Conservation (phyloP, 2,329 filamentous ascomycete species). For the Zarea fungicola region DNA sequence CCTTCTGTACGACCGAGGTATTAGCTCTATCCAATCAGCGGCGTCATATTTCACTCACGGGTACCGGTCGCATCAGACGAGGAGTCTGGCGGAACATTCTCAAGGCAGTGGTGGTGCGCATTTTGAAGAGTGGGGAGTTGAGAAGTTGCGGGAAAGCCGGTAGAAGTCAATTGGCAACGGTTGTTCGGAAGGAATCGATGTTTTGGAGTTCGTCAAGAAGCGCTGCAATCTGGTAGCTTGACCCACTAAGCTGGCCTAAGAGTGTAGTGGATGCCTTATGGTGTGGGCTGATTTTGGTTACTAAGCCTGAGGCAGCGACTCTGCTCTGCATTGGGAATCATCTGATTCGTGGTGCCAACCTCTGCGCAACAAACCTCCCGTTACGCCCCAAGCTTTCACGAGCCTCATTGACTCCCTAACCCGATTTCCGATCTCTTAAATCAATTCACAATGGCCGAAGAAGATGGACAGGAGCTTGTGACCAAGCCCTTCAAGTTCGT, state of each 20-base stretch:
- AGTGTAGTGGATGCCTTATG: constrained; percentile 27
- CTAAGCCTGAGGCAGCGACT: constrained; percentile 35
- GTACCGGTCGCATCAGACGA: constrained; percentile 65
- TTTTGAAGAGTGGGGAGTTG: constrained; percentile 36
- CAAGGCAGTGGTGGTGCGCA: constrained; percentile 62
- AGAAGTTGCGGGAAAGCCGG: constrained; percentile 24
- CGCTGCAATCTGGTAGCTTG: constrained; percentile 26
- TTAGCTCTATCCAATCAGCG: constrained; percentile 21
- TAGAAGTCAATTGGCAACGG: constrained; percentile 11
- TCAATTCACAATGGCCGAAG: constrained; percentile 76
- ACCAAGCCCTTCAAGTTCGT: constrained; percentile 99
- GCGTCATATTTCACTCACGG: constrained; percentile 47
- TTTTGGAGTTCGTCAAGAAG: constrained; percentile 28
- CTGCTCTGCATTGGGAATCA: constrained; percentile 32
- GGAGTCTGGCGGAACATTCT: constrained; percentile 62
- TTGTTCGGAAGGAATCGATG: constrained; percentile 12
- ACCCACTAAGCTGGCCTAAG: constrained; percentile 25
- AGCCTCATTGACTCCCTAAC: constrained; percentile 28
- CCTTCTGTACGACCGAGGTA: constrained; percentile 43
- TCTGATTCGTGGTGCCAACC: constrained; percentile 36
- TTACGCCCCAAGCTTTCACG: constrained; percentile 27
- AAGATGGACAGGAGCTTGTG: constrained; percentile 66
- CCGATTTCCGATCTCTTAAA: constrained; percentile 22
- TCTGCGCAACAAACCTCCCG: constrained; percentile 30
- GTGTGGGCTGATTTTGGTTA: constrained; percentile 26